Percentiles rank a stretch among this genome's conserved stretches.
Conservation (phyloP, 768 basidiomycete genomes). For the Tricholoma hemisulphureum region DNA sequence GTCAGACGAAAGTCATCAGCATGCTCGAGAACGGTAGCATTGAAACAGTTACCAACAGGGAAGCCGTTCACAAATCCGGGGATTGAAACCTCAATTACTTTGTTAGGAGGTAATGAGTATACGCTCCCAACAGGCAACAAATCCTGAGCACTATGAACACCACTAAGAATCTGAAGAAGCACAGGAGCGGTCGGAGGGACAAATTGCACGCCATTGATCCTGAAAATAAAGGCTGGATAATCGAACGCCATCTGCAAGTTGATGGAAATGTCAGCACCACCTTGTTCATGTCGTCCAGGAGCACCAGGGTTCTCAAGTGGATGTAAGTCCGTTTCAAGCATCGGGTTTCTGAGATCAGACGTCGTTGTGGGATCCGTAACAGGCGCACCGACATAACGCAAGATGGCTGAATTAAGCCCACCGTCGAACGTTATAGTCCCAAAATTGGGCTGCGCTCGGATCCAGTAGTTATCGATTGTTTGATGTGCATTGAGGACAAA, state of each 20-base stretch:
- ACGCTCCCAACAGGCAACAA: constrained; percentile 48
- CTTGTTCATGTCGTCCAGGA: constrained; percentile 10
- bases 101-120: constrained; percentile 45
- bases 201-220: constrained; percentile 32
- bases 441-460: constrained; percentile 29
- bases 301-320: constrained; percentile 10
- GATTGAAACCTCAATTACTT: constrained; percentile 43
- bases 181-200: constrained; percentile 44
- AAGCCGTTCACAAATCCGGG: constrained; percentile 33
- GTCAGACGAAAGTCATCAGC: not conserved
- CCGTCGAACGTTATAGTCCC: constrained; percentile 23
- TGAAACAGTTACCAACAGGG: constrained; percentile 22
- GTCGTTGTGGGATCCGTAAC: constrained; percentile 29
- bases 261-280: constrained; percentile 24
- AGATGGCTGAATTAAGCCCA: constrained; percentile 54
- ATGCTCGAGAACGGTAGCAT: not conserved
- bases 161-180: constrained; percentile 60
- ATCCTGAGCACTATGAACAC: constrained; percentile 43
- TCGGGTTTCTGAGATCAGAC: constrained; percentile 16
- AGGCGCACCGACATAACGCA: constrained; percentile 36
- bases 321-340: constrained; percentile 28
- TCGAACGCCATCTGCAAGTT: constrained; percentile 21
- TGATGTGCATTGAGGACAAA: constrained; percentile 39
- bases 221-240: constrained; percentile 14
- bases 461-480: constrained; percentile 41